phyloP scores from a whole-genome alignment of 345 rosid genomes.

The Erucastrum elatum region DNA sequence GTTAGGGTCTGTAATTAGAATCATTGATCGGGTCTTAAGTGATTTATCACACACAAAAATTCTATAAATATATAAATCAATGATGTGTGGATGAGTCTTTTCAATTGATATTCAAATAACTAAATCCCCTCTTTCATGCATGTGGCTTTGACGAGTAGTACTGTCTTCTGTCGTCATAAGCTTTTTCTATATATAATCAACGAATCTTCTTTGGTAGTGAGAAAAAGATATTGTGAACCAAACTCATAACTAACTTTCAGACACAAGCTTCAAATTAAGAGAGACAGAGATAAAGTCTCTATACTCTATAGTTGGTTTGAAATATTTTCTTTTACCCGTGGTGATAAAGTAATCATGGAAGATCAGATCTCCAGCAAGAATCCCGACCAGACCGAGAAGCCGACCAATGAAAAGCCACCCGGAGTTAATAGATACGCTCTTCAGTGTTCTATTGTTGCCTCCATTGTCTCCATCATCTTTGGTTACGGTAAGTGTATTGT shows the following conservation, averaged over 20 bases:
- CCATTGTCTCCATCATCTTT: constrained; percentile 74
- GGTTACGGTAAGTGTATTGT: constrained; percentile 62
- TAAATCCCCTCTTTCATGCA: constrained; percentile 14
- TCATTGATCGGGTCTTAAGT: constrained; percentile 29
- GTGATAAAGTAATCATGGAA: constrained; percentile 27
- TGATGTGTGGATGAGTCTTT: constrained; percentile 22
- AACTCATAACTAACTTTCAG: constrained; percentile 29
- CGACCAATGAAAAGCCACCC: constrained; percentile 18
- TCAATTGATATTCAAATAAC: constrained; percentile 27
- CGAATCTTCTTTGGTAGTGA: constrained; percentile 30
- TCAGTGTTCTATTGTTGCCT: constrained; percentile 72
- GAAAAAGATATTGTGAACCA: constrained; percentile 2
- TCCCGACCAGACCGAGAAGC: background rate
- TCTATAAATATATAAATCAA: constrained; percentile 19
- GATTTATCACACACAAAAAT: background rate
- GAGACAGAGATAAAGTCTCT: constrained; percentile 7
- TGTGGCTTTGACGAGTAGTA: constrained; percentile 31
- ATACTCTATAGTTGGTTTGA: constrained; percentile 7
- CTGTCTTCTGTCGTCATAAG: constrained; percentile 8
- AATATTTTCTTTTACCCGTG: background rate
- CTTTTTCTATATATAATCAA: constrained; percentile 16
- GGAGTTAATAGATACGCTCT: constrained; percentile 61
- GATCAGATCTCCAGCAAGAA: constrained; percentile 24
- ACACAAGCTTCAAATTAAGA: constrained; percentile 6
- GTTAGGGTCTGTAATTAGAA: constrained; percentile 12